Conservation (phyloP, 495 filamentous ascomycete genomes). For the Xylaria scruposa region DNA sequence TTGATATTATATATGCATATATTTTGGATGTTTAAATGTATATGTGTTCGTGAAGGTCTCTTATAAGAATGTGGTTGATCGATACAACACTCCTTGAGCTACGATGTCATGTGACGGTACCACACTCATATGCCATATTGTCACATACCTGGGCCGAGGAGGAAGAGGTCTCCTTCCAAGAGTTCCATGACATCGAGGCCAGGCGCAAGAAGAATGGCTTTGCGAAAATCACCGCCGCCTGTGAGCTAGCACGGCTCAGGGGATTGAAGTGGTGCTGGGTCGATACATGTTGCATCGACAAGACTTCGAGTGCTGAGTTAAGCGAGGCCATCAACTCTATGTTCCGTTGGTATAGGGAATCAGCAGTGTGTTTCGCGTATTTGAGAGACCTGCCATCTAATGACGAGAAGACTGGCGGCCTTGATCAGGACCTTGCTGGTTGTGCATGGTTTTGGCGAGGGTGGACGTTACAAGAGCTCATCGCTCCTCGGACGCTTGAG, state of each 20-base stretch:
- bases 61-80: conserved; percentile 7
- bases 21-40: not conserved
- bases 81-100: conserved; percentile 9
- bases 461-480: conserved; percentile 16
- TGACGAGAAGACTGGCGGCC: not conserved
- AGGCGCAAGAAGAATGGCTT: conserved; percentile 1
- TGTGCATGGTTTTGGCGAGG: conserved; percentile 18
- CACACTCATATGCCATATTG: conserved; percentile 6
- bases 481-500: not conserved
- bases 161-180: conserved; percentile 18
- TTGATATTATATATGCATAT: not conserved
- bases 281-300: conserved; percentile 34
- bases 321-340: conserved; percentile 22
- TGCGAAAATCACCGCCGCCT: not conserved
- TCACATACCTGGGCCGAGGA: conserved; percentile 17
- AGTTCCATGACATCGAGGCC: conserved; percentile 5
- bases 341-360: conserved; percentile 35
- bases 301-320: conserved; percentile 31
- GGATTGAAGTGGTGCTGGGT: conserved; percentile 29
- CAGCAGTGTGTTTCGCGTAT: conserved; percentile 32
- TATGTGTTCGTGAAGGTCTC: not conserved
- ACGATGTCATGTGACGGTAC: not conserved
- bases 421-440: not conserved
- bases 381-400: conserved; percentile 25
- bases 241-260: conserved; percentile 8